Evolutionary conservation across 352 stramenopile genomes (phyloP), one percentile per base, ranked within the genome.

Genomic region (Phytophthora sp.): DNA sequence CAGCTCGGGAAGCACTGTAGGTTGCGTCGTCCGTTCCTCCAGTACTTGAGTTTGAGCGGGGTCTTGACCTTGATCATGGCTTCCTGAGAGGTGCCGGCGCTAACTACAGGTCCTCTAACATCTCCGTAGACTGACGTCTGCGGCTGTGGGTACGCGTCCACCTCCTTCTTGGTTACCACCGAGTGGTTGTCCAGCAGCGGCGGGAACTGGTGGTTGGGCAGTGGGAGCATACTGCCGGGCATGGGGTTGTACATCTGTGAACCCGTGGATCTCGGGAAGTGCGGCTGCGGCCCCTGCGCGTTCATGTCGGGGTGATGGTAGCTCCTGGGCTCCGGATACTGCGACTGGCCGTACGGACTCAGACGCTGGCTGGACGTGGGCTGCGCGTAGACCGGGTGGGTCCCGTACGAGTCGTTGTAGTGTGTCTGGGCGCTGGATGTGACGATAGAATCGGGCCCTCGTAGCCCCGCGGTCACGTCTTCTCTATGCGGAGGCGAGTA

Each of bases 31-130:
- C 89, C 89, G 57, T 96, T 96, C 46, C 89, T 79, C 88, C 88
- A 96, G 71, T 96, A 96, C 75, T 96, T 96, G 71, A 79, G 76
- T 63, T 94, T 93, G 15, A 96, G 66, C 27, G 79, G 74, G 6
- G 88, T 94, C 71, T 93, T 94, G 45, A 95, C 83, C 68, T 93
- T 93, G 80, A 95, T 93, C 77, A 95, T 86, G 15, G 84, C 84
- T 63, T 95, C 86, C 52, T 93, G 84, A 1, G 71, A 63, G 4
- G 85, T 74, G 18, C 75, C 73, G 3, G 63, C 49, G 29, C 71
- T 70, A 26, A 59, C 70, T n/a, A 53, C 47, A 8, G 56, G 38
- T 4, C 31, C 20, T 33, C 36, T 35, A 7, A 57, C 49, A 23
- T 68, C 61, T 16, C 29, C 49, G 13, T 67, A 61, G 4, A 68